A percentile compares a stretch with the other conserved stretches of the same genome.
Conservation (phyloP, 352 stramenopile genomes). For the Phytophthora palmivora region DNA sequence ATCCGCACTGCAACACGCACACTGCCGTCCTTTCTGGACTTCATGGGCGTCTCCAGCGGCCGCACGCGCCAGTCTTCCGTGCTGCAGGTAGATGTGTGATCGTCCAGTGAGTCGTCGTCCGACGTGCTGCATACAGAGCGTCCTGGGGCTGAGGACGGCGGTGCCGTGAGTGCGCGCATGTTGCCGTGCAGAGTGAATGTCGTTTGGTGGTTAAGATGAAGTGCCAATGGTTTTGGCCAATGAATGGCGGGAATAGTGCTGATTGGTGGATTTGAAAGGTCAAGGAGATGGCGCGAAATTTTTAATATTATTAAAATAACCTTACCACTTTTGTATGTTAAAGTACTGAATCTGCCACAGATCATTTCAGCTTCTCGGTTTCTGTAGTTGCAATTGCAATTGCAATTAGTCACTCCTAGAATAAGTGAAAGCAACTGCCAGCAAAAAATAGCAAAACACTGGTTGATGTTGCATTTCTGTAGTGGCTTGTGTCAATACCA, state of each 20-base stretch:
- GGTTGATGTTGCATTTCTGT: background rate
- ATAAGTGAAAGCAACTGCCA: background rate
- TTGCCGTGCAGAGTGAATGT: slow-evolving; percentile 23
- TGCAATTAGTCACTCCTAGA: too few relatives aligned
- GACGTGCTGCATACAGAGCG: slow-evolving; percentile 14
- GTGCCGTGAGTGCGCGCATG: slow-evolving; percentile 24
- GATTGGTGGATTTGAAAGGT: slow-evolving; percentile 31
- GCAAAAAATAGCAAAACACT: slow-evolving; percentile 20
- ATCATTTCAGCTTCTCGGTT: too few relatives aligned
- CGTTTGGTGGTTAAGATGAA: slow-evolving; percentile 13
- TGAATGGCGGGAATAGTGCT: slow-evolving; percentile 9
- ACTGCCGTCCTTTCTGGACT: slow-evolving; percentile 62
- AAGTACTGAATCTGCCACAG: too few relatives aligned
- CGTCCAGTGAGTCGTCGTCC: slow-evolving; percentile 34
- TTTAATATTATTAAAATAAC: too few relatives aligned
- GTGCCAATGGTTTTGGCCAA: slow-evolving; percentile 31
- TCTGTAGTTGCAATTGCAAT: too few relatives aligned
- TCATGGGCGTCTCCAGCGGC: slow-evolving; percentile 15
- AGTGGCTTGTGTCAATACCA: slow-evolving; percentile 6
- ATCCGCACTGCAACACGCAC: slow-evolving; percentile 83
- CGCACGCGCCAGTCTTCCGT: slow-evolving; percentile 22
- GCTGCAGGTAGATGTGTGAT: slow-evolving; percentile 18
- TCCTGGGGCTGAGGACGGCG: background rate
- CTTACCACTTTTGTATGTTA: too few relatives aligned
- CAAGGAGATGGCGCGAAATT: slow-evolving; percentile 13